A percentile compares a stretch with the other conserved stretches of the same genome.
These are phyloP conservation scores for Pachysolen tannophilus DNA, from an alignment of 805 yeast genomes.

Conservation along the genomic window DNA sequence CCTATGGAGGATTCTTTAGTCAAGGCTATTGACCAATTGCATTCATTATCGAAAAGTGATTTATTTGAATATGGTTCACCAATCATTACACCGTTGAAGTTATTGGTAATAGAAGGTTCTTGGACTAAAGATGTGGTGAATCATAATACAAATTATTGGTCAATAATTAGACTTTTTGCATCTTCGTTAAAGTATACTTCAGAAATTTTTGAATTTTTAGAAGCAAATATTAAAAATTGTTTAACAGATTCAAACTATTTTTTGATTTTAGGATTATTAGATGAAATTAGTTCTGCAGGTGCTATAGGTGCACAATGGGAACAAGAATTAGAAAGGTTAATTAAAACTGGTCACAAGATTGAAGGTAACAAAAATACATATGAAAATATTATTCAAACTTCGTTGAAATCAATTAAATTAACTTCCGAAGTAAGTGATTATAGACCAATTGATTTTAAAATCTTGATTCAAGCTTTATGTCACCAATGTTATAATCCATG, in stretches of 20 bases:
- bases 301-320: constrained; percentile 75
- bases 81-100: constrained; percentile 39
- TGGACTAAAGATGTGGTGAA: constrained; percentile 33
- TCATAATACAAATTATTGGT: constrained; percentile 37
- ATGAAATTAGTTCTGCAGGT: constrained; percentile 75
- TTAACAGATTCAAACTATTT: constrained; percentile 48
- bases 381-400: constrained; percentile 46
- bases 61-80: constrained; percentile 35
- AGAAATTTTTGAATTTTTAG: constrained; percentile 40
- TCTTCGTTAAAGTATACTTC: constrained; percentile 32
- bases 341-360: constrained; percentile 34
- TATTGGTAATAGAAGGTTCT: constrained; percentile 35
- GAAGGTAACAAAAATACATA: constrained; percentile 36
- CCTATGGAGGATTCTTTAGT: constrained; percentile 14
- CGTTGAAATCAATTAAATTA: constrained; percentile 53
- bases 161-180: constrained; percentile 35
- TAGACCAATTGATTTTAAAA: constrained; percentile 31
- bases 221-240: constrained; percentile 27
- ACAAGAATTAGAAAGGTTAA: constrained; percentile 43
- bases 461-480: constrained; percentile 74
- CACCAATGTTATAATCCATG: constrained; percentile 90
- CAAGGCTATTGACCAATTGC: constrained; percentile 18
- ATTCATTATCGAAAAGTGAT: constrained; percentile 31
- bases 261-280: constrained; percentile 61
- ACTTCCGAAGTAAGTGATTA: constrained; percentile 34